Base-by-base conservation (phyloP, 176 grass and related monocot species). In the Triticum urartu region DNA sequence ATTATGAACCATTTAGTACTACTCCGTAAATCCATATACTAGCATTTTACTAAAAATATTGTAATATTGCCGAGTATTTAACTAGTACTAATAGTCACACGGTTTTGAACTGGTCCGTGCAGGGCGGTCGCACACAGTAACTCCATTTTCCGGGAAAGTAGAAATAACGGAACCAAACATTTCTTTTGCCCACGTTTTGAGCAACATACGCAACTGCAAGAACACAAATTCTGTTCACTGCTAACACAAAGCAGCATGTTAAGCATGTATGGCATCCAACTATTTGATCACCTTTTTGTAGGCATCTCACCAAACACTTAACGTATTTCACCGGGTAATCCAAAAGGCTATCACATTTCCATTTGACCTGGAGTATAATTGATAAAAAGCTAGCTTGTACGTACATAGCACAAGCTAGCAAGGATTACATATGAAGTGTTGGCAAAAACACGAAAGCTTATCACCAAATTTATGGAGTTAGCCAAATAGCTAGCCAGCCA, bases 161-260 rank as follows among this genome's bases (percentile, higher is more conserved):
- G 26, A 7, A 54, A 26, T 76, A 77, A 20, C 15, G 17, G 26
- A 21, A 9, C 52, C 26, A 34, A 28, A 56, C 47, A 56, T 78
- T 35, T 61, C 32, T 61, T 2, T 38, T 8, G 11, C 22, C 21
- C 43, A 59, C 81, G n/a, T 35, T 60, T 72, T 72, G 67, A 60
- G 25, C 34, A 60, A 70, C 64, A 70, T 60, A 17, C 28, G 59
- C 42, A 74, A 22, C 14, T 79, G 9, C 68, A 77, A 78, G 21
- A 52, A n/a, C 71, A 82, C 83, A 81, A 81, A 81, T 59, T 77
- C 36, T 13, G 78, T 77, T 86, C 21, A 15, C 0, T 21, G 38
- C 76, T 62, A 36, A 36, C 26, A 13, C 3, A 38, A 20, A 62
- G 13, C 36, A 77, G 24, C 69, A 28, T 47, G 59, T 86, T 36